phyloP scores from a whole-genome alignment of 2,329 filamentous ascomycete genomes.

The Ophiocordyceps camponoti-rufipedis region DNA sequence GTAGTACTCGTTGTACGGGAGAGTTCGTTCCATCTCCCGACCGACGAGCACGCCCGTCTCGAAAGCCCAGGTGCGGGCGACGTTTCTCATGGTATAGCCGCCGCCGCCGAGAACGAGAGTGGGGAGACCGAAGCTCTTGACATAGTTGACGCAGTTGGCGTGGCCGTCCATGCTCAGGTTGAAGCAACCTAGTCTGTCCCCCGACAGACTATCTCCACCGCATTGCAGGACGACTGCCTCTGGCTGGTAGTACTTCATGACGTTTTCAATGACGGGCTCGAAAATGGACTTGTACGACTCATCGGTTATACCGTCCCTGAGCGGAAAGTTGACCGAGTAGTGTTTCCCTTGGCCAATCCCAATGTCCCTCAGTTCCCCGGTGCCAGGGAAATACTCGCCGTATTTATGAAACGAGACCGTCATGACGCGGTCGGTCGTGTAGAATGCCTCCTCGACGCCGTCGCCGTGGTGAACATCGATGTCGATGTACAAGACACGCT shows the following conservation, averaged over 20 bases:
- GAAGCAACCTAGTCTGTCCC: constrained; percentile 88
- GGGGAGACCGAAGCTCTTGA: constrained; percentile 70
- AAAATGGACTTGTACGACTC: constrained; percentile 80
- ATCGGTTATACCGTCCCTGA: constrained; percentile 85
- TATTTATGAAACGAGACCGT: constrained; percentile 94
- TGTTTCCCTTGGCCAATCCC: constrained; percentile 78
- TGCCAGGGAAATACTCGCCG: constrained; percentile 89
- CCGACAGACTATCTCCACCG: constrained; percentile 84
- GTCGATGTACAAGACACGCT: constrained; percentile 93
- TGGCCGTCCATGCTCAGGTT: constrained; percentile 95
- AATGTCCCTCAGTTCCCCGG: constrained; percentile 70
- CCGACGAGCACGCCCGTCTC: constrained; percentile 85
- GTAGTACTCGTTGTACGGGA: constrained; percentile 96
- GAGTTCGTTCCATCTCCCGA: constrained; percentile 59
- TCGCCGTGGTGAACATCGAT: constrained; percentile 92
- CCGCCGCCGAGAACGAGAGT: constrained; percentile 89
- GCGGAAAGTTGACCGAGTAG: constrained; percentile 79
- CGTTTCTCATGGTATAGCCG: constrained; percentile 93
- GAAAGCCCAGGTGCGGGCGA: constrained; percentile 91
- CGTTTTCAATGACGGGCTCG: constrained; percentile 69
- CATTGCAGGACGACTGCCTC: constrained; percentile 91
- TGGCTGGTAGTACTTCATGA: constrained; percentile 76
- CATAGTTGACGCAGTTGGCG: constrained; percentile 81
- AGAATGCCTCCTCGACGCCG: constrained; percentile 85
- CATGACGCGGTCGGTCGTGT: constrained; percentile 82